phyloP scores from a whole-genome alignment of 345 rosid genomes.

The Bruguiera gymnorhiza region DNA sequence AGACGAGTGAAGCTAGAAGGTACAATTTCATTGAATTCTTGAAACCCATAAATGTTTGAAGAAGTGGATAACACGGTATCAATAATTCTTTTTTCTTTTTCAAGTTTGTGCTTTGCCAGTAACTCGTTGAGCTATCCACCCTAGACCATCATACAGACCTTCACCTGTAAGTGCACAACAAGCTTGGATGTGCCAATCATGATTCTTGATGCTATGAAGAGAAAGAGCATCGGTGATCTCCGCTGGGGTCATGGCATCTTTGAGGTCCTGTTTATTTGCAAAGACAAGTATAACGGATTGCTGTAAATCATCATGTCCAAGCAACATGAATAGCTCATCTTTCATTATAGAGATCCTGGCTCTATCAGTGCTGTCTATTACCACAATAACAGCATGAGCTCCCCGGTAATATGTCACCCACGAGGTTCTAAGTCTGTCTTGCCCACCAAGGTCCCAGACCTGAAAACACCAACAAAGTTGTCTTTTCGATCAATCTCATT shows the following conservation, averaged over 20 bases:
- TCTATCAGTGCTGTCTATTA: constrained; percentile 94
- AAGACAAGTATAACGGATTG: constrained; percentile 69
- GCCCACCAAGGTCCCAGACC: constrained; percentile 99
- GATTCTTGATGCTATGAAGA: constrained; percentile 88
- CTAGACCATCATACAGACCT: constrained; percentile 77
- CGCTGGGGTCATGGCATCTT: constrained; percentile 91
- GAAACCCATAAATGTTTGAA: constrained; percentile 6
- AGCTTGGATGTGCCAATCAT: constrained; percentile 98
- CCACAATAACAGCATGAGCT: constrained; percentile 80
- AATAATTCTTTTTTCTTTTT: background rate
- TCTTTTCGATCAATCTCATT: no score
- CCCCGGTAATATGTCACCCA: constrained; percentile 97
- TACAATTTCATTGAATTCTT: constrained; percentile 15
- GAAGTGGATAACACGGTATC: background rate
- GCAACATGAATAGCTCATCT: constrained; percentile 75
- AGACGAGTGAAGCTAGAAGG: constrained; percentile 18
- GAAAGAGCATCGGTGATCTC: constrained; percentile 82
- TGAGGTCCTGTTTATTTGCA: constrained; percentile 89
- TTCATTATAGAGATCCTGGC: constrained; percentile 82
- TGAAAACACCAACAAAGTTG: constrained; percentile 16
- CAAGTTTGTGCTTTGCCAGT: constrained; percentile 69
- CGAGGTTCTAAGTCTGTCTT: constrained; percentile 85
- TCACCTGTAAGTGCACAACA: constrained; percentile 88
- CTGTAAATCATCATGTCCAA: constrained; percentile 79
- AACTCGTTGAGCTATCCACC: constrained; percentile 84